These are phyloP conservation scores for Hypsizygus marmoreus DNA, from an alignment of 768 basidiomycete species.

Conservation along the genomic window DNA sequence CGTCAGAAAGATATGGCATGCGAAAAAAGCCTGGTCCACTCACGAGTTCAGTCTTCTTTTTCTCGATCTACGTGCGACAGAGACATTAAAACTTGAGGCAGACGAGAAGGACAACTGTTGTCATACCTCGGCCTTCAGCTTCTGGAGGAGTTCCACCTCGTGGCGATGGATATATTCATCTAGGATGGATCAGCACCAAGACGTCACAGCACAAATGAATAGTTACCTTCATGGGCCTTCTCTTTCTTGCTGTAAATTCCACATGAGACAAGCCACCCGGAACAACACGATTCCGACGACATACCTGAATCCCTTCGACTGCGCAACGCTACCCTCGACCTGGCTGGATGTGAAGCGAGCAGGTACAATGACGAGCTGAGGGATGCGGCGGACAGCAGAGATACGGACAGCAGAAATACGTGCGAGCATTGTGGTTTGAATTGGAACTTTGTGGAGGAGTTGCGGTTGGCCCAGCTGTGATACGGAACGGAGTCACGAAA, in stretches of 20 bases:
- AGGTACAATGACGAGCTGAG: slow-evolving; percentile 36
- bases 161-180: slow-evolving; percentile 66
- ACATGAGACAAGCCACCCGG: slow-evolving; percentile 16
- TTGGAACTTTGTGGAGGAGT: slow-evolving; percentile 19
- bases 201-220: background rate
- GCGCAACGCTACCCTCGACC: slow-evolving; percentile 60
- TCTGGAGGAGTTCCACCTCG: slow-evolving; percentile 58
- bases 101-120: background rate
- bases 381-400: slow-evolving; percentile 43
- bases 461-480: slow-evolving; percentile 15
- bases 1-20: background rate
- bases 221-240: slow-evolving; percentile 59
- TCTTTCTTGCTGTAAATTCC: slow-evolving; percentile 60
- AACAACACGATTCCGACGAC: slow-evolving; percentile 20
- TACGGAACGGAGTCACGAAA: slow-evolving; percentile 17
- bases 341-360: slow-evolving; percentile 40
- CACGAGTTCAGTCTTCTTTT: slow-evolving; percentile 38
- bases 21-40: slow-evolving; percentile 3
- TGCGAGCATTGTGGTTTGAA: slow-evolving; percentile 41
- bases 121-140: slow-evolving; percentile 58
- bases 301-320: slow-evolving; percentile 66
- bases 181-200: slow-evolving; percentile 26
- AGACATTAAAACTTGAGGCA: background rate
- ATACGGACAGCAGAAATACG: slow-evolving; percentile 38
- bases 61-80: slow-evolving; percentile 29